Evolutionary conservation across 108 stramenopile species (phyloP), one percentile per base, ranked within the genome.

Genomic region (Poteriospumella lacustris): DNA sequence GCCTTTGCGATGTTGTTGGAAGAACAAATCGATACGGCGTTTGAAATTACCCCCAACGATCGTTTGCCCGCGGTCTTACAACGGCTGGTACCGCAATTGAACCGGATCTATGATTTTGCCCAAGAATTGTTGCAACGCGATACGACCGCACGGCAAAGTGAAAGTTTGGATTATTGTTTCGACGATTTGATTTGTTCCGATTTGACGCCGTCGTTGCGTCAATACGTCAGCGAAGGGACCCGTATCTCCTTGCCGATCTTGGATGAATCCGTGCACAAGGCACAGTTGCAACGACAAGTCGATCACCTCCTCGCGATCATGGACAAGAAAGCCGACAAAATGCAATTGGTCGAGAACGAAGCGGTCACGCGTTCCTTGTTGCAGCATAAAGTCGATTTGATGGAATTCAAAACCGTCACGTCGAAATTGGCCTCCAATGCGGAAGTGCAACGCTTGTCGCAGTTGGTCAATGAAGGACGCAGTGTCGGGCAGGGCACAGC

Each of bases 131-230:
- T 64, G 60, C 12, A 64, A 12, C 28, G 28, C 33, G 60, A 64
- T 64, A 24, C 15, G 5, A 64, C 28, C 3, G 60, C 60, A 24
- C 60, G 60, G 3, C 9, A 19, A 9, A 3, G 33, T 34, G 5
- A 26, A 64, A 24, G 9, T 9, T 19, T 64, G 36, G 29, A 64
- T 31, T 64, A 31, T 64, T 64, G 60, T 24, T 64, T 64, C 9
- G 60, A 64, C 36, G 60, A 64, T 24, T 12, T 64, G 9, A 64
- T 33, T 64, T 64, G 60, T 24, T 64, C 60, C 36, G 60, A 64
- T 24, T 64, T 64, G 31, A 64, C 12, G 3, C 28, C 15, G 9
- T 31, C 15, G 15, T 31, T 64, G 60, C 28, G 24, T 34, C 5
- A 5, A 12, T 64, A 31, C 15, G 15, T 64, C 31, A 5, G 36